These are phyloP conservation scores for Trypanosoma cruzi DNA, from an alignment of 208 protist species.

Conservation along the genomic window DNA sequence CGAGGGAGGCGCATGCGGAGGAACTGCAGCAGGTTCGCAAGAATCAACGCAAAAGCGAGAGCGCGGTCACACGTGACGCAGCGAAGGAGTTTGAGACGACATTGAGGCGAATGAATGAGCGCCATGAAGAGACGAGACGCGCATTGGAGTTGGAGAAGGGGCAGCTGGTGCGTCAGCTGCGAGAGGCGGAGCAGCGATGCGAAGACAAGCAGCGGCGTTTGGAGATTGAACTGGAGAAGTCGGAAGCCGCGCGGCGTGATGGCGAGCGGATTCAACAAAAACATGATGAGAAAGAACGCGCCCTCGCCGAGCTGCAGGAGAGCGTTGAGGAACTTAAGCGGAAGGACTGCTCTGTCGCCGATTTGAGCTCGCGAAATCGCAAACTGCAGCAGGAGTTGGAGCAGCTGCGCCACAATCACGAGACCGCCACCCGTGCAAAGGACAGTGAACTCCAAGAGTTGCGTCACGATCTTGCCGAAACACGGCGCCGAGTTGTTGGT, in stretches of 20 bases:
- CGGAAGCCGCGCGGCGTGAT: constrained; percentile 38
- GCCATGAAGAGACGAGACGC: constrained; percentile 44
- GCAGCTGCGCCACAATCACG: constrained; percentile 34
- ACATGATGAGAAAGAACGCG: constrained; percentile 34
- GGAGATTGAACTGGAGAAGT: constrained; percentile 41
- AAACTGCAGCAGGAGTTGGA: constrained; percentile 50
- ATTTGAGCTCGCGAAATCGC: constrained; percentile 3
- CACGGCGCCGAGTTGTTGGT: constrained; percentile 32
- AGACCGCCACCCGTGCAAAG: constrained; percentile 40
- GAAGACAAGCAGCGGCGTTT: constrained; percentile 24
- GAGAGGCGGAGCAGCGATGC: constrained; percentile 43
- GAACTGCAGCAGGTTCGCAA: constrained; percentile 42
- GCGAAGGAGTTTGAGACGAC: constrained; percentile 36
- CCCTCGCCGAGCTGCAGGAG: constrained; percentile 45
- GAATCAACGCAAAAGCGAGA: constrained; percentile 37
- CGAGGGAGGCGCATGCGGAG: constrained; percentile 43
- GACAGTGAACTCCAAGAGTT: constrained; percentile 53
- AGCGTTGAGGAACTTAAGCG: constrained; percentile 40
- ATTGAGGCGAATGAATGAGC: constrained; percentile 33
- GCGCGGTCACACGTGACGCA: constrained; percentile 27
- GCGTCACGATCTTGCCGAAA: constrained; percentile 44
- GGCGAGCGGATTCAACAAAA: constrained; percentile 37
- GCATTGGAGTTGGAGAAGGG: constrained; percentile 37
- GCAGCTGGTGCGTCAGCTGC: constrained; percentile 35
- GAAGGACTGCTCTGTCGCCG: constrained; percentile 31